These are phyloP conservation scores for Russula emetica DNA, from an alignment of 768 basidiomycete genomes.

Conservation along the genomic window DNA sequence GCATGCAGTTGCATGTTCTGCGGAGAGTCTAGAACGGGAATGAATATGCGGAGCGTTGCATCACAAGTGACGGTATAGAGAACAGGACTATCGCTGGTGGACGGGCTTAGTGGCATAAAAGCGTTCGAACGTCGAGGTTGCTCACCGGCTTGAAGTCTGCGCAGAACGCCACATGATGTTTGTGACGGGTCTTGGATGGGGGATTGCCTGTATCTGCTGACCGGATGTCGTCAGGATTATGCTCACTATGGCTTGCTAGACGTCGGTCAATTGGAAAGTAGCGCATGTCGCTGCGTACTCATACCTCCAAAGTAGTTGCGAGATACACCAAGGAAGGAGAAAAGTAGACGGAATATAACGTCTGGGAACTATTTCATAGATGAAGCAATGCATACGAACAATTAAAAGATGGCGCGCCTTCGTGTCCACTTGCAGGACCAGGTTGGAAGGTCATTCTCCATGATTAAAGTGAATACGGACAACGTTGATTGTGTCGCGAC, in stretches of 20 bases:
- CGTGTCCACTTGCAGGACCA: conserved; percentile 79
- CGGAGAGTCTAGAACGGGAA: conserved; percentile 84
- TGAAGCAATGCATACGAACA: conserved; percentile 4
- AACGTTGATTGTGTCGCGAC: conserved; percentile 58
- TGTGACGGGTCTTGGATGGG: conserved; percentile 69
- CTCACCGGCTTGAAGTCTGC: conserved; percentile 61
- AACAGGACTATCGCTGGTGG: conserved; percentile 62
- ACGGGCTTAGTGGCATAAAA: conserved; percentile 11
- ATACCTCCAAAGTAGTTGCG: conserved; percentile 56
- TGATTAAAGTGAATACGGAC: conserved; percentile 69
- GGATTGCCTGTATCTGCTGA: conserved; percentile 59
- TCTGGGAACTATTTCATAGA: conserved; percentile 39
- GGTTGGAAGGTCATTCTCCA: conserved; percentile 77
- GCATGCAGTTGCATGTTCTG: conserved; percentile 81
- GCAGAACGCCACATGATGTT: conserved; percentile 70
- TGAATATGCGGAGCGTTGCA: conserved; percentile 76
- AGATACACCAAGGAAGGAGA: conserved; percentile 77
- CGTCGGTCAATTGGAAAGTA: conserved; percentile 23
- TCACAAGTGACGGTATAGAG: conserved; percentile 84
- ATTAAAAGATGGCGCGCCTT: conserved; percentile 40
- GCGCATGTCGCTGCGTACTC: not conserved
- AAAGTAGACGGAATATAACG: conserved; percentile 54
- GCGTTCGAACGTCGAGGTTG: conserved; percentile 26
- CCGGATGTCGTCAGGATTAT: conserved; percentile 72
- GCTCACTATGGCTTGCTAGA: conserved; percentile 55